Conservation (phyloP, 2,329 filamentous ascomycete genomes). For the Colletotrichum sp. region DNA sequence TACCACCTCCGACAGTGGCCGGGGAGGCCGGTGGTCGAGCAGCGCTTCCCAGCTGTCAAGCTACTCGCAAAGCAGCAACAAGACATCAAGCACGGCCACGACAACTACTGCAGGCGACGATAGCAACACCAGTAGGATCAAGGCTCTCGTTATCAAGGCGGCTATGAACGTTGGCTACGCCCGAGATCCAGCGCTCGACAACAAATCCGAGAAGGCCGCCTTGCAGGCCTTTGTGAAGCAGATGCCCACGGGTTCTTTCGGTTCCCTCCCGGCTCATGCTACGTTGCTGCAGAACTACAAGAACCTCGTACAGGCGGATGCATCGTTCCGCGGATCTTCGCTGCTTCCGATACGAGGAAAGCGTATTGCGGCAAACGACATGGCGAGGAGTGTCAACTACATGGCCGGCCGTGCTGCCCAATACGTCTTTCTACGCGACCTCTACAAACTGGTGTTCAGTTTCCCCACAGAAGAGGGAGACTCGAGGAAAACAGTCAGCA, state of each 20-base stretch:
- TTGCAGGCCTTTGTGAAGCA: slow-evolving; percentile 79
- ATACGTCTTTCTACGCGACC: slow-evolving; percentile 80
- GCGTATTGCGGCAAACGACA: slow-evolving; percentile 71
- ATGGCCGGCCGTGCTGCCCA: slow-evolving; percentile 73
- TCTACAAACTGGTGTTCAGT: slow-evolving; percentile 85
- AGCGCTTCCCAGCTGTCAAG: slow-evolving; percentile 79
- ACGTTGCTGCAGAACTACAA: slow-evolving; percentile 80
- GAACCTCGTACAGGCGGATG: slow-evolving; percentile 76
- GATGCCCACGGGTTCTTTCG: slow-evolving; percentile 80
- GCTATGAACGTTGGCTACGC: slow-evolving; percentile 85
- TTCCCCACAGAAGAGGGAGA: slow-evolving; percentile 82
- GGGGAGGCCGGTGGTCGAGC: slow-evolving; percentile 79
- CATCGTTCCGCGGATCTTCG: slow-evolving; percentile 62
- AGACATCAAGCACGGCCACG: slow-evolving; percentile 74
- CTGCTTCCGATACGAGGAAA: slow-evolving; percentile 62
- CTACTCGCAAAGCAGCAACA: slow-evolving; percentile 74
- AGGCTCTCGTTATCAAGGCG: slow-evolving; percentile 81
- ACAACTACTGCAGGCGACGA: slow-evolving; percentile 75
- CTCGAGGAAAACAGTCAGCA: slow-evolving; percentile 67
- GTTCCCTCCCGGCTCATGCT: slow-evolving; percentile 71
- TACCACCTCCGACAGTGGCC: slow-evolving; percentile 63
- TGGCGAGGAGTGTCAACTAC: slow-evolving; percentile 79
- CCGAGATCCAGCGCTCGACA: slow-evolving; percentile 55
- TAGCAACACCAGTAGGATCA: slow-evolving; percentile 76
- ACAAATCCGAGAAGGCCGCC: slow-evolving; percentile 51